phyloP scores from a whole-genome alignment of 2,329 filamentous ascomycete species.

The Beauveria caledonica region DNA sequence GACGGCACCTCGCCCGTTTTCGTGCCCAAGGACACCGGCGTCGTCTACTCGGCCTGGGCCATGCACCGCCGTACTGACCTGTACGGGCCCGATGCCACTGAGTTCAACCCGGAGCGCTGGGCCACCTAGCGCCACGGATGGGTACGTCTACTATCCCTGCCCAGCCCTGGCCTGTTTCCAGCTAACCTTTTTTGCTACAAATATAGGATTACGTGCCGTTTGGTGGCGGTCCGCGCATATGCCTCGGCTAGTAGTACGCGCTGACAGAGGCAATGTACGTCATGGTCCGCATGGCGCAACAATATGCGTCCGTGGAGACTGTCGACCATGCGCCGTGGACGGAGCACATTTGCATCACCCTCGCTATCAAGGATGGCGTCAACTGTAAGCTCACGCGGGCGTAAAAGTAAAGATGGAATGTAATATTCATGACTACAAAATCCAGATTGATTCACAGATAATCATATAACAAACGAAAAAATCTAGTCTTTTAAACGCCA shows the following conservation, averaged over 20 bases:
- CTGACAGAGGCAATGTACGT: neutral
- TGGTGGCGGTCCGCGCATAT: constrained; percentile 29
- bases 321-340: neutral
- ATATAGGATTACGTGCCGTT: constrained; percentile 26
- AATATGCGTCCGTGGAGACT: neutral
- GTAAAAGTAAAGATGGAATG: neutral
- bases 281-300: constrained; percentile 13
- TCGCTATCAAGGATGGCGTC: neutral
- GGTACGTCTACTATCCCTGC: constrained; percentile 8
- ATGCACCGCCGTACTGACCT: constrained; percentile 27
- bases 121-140: constrained; percentile 21
- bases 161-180: neutral
- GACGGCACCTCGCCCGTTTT: constrained; percentile 24
- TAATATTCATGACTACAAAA: neutral
- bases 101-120: constrained; percentile 31
- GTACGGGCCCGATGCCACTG: constrained; percentile 26
- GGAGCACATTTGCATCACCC: neutral
- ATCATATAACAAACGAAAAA: neutral
- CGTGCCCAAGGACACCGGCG: constrained; percentile 20
- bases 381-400: neutral
- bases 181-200: neutral
- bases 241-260: constrained; percentile 19
- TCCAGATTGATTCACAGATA: neutral
- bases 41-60: constrained; percentile 18
- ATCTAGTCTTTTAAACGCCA: neutral